Evolutionary conservation across 805 yeast species (phyloP).

Genomic region (Kockiozyma suomiensis): DNA sequence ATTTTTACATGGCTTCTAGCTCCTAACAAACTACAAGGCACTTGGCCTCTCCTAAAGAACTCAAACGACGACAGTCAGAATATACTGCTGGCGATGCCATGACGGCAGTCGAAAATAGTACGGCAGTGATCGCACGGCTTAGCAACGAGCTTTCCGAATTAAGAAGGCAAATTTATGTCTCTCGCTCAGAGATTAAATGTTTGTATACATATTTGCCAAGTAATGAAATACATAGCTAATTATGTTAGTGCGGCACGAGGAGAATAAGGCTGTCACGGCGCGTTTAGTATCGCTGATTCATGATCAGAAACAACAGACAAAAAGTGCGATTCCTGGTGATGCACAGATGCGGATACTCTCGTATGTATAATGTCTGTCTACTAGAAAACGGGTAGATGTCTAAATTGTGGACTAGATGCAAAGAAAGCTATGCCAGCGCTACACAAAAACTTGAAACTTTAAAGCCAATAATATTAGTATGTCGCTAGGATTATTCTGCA

Average conservation of each 20-base stretch:
- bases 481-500: not conserved
- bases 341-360: not conserved
- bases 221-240: not conserved
- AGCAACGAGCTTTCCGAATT: constrained; percentile 7
- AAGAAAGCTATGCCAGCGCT: not conserved
- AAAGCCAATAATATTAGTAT: constrained; percentile 23
- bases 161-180: not conserved
- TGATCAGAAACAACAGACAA: not conserved
- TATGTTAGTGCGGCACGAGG: not conserved
- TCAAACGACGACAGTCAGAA: not conserved
- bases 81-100: not conserved
- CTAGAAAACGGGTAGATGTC: not conserved
- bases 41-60: not conserved
- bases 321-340: not conserved
- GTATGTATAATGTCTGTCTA: not conserved
- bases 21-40: not conserved
- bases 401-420: not conserved
- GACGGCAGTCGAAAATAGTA: not conserved
- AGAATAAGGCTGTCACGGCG: not conserved
- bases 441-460: constrained; percentile 17
- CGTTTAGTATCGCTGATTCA: not conserved
- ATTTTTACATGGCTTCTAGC: no score
- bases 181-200: constrained; percentile 5
- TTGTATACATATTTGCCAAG: not conserved
- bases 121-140: not conserved